Evolutionary conservation across 202 grass and related monocot genomes (phyloP).

Genomic region (Bolboschoenoplectus hybrid): DNA sequence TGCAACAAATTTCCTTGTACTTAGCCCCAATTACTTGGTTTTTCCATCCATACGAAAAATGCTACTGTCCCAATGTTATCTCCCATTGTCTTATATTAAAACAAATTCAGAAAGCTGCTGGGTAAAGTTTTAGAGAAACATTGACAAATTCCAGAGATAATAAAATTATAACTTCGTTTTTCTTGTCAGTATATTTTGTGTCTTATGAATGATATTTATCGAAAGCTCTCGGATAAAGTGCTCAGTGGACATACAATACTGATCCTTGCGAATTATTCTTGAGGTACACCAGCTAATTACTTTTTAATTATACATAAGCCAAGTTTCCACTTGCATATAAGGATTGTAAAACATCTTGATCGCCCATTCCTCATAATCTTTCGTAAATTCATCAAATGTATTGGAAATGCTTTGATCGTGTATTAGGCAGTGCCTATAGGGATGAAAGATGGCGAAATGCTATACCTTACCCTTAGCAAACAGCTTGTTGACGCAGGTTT

Average conservation of each 20-base stretch:
- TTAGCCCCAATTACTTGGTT: not conserved
- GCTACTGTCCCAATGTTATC: not conserved
- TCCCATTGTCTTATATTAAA: not conserved
- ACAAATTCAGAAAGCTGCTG: not conserved
- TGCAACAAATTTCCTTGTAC: not conserved
- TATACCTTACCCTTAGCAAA: not conserved
- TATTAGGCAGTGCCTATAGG: not conserved
- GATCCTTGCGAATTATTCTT: not conserved
- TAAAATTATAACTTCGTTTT: not conserved
- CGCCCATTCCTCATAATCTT: not conserved
- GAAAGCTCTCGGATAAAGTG: not conserved
- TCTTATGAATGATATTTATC: not conserved
- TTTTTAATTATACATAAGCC: not conserved
- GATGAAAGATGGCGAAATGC: not conserved
- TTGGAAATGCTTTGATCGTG: not conserved
- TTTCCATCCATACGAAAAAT: not conserved
- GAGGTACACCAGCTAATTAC: conserved; percentile 16
- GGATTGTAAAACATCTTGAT: not conserved
- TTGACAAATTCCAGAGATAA: not conserved
- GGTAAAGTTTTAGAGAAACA: not conserved
- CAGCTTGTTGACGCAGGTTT: not conserved
- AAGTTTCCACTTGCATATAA: not conserved
- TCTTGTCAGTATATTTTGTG: not conserved
- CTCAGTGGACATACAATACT: not conserved
- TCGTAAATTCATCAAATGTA: not conserved